Evolutionary conservation across 768 basidiomycete species (phyloP).

Genomic region (Clitopilus passeckerianus): DNA sequence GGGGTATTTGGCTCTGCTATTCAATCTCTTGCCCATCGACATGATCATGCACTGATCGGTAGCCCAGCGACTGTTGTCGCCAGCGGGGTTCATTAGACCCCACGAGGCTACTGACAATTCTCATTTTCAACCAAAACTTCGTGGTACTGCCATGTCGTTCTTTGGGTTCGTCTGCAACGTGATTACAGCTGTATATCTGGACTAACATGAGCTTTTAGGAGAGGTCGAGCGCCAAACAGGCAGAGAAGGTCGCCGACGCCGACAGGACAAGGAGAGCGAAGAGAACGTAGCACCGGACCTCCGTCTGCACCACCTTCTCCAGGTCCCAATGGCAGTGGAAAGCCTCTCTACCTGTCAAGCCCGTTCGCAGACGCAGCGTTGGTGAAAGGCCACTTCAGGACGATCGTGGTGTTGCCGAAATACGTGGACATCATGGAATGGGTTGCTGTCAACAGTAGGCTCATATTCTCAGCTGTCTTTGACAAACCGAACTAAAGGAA

Average conservation of each 20-base stretch:
- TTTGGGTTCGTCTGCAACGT: constrained; percentile 20
- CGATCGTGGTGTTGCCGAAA: constrained; percentile 93
- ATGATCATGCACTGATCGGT: constrained; percentile 1
- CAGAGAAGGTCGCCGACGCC: constrained; percentile 31
- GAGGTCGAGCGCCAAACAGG: constrained; percentile 27
- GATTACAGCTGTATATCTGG: constrained; percentile 4
- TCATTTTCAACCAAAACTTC: neutral
- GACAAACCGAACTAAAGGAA: neutral
- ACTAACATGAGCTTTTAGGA: constrained; percentile 14
- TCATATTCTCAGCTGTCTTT: neutral
- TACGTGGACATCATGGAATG: constrained; percentile 96
- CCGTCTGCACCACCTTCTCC: constrained; percentile 37
- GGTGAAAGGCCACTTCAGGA: constrained; percentile 98
- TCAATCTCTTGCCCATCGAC: neutral
- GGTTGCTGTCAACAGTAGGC: constrained; percentile 92
- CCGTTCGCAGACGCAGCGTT: constrained; percentile 94
- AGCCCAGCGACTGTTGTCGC: neutral
- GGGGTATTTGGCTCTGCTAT: neutral
- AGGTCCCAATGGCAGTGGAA: constrained; percentile 25
- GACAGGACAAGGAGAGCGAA: constrained; percentile 19
- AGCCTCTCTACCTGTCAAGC: constrained; percentile 85
- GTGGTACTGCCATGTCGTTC: constrained; percentile 23
- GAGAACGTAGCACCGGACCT: constrained; percentile 24
- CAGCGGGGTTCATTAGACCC: neutral
- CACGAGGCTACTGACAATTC: neutral